These are phyloP conservation scores for Nigrospora osmanthi DNA, from an alignment of 2,329 filamentous ascomycete genomes.

Conservation along the genomic window DNA sequence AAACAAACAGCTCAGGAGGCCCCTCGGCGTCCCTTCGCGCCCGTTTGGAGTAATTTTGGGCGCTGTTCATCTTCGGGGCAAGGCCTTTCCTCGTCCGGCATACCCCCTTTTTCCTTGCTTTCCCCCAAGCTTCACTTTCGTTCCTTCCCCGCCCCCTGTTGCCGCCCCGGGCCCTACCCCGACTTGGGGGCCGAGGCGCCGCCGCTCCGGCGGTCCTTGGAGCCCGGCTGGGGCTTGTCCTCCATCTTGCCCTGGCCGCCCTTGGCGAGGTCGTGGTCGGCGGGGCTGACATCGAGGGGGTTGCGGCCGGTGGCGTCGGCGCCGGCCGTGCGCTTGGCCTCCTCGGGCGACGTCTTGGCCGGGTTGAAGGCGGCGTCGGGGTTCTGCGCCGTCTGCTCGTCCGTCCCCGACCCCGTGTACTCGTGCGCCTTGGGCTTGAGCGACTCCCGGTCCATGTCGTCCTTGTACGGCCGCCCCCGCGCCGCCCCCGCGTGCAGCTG, in stretches of 20 bases:
- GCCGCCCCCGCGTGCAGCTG: constrained; percentile 23
- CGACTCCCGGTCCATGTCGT: constrained; percentile 48
- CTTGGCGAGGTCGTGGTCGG: constrained; percentile 33
- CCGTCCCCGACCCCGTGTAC: constrained; percentile 59
- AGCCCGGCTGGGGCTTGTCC: constrained; percentile 20
- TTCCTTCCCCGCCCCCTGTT: too few species aligned
- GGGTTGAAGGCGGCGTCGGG: constrained; percentile 62
- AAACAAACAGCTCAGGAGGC: too few species aligned
- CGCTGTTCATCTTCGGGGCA: too few species aligned
- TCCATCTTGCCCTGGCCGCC: constrained; percentile 11
- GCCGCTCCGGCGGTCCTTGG: constrained; percentile 22
- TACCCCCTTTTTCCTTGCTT: background rate
- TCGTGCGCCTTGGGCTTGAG: constrained; percentile 61
- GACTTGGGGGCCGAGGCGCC: constrained; percentile 16
- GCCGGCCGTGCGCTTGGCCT: constrained; percentile 36
- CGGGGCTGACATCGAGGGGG: constrained; percentile 33
- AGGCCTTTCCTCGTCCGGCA: background rate
- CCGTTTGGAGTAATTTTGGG: too few species aligned
- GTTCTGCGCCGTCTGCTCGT: constrained; percentile 47
- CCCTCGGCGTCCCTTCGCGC: too few species aligned
- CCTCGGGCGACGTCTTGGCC: constrained; percentile 58
- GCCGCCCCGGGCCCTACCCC: too few species aligned
- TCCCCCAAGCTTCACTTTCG: constrained; percentile 20
- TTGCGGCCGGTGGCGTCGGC: constrained; percentile 14
- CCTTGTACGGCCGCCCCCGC: constrained; percentile 33